Conservation (phyloP, 805 yeast species). For the Lipomyces orientalis region DNA sequence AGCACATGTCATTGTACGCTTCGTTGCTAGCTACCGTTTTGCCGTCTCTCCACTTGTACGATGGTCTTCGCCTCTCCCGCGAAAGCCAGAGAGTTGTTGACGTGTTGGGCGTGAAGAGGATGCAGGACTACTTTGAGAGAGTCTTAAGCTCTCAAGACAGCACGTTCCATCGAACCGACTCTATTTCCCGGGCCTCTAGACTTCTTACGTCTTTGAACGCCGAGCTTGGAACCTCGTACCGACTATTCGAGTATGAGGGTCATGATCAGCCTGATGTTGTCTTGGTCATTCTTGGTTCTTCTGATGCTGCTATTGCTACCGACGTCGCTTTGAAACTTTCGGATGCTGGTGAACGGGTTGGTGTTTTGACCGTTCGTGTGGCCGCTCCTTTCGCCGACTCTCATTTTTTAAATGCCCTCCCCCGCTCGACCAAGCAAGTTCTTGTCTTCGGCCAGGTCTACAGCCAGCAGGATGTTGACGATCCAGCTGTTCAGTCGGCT, state of each 20-base stretch:
- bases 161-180: constrained; percentile 25
- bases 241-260: constrained; percentile 76
- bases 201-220: constrained; percentile 57
- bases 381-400: constrained; percentile 78
- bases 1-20: constrained; percentile 68
- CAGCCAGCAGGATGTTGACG: constrained; percentile 44
- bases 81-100: constrained; percentile 49
- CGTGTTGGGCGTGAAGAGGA: constrained; percentile 48
- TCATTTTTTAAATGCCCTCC: constrained; percentile 64
- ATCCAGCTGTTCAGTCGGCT: constrained; percentile 48
- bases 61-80: constrained; percentile 71
- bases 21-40: constrained; percentile 57
- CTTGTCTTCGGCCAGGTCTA: constrained; percentile 69
- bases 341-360: constrained; percentile 53
- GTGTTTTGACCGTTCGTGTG: constrained; percentile 72
- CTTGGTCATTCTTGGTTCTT: constrained; percentile 81
- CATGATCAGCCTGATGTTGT: constrained; percentile 66
- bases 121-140: constrained; percentile 35
- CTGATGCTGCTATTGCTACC: constrained; percentile 63
- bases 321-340: constrained; percentile 51
- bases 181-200: constrained; percentile 35
- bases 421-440: constrained; percentile 61
- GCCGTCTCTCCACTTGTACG: constrained; percentile 78
- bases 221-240: constrained; percentile 58
- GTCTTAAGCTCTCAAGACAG: constrained; percentile 17